A percentile compares a stretch with the other conserved stretches of the same genome.
Conservation (phyloP, 2,329 filamentous ascomycete genomes). For the Ceratocystis ficicola region DNA sequence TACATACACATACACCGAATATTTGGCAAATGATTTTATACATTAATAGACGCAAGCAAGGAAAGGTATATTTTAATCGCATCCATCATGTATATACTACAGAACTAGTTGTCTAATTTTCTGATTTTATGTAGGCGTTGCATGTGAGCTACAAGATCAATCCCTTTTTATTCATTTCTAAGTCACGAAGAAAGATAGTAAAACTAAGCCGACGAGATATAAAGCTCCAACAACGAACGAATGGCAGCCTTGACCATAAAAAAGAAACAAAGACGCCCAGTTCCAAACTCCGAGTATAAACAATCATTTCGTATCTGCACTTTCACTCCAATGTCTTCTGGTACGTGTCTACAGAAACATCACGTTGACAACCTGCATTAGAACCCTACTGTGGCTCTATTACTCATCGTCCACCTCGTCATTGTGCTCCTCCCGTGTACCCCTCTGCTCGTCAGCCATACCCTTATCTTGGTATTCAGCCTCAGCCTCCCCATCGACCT, state of each 20-base stretch:
- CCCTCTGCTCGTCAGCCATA: slow-evolving; percentile 27
- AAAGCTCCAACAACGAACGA: neutral
- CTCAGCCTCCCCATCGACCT: slow-evolving; percentile 20
- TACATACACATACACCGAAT: neutral
- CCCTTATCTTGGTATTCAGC: slow-evolving; percentile 26
- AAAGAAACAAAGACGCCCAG: slow-evolving; percentile 5
- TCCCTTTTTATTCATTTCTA: neutral
- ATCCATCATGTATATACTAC: neutral
- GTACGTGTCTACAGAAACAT: neutral
- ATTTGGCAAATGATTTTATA: neutral
- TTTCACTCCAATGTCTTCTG: neutral
- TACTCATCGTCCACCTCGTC: slow-evolving; percentile 1
- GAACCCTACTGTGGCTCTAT: neutral
- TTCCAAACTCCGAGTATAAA: slow-evolving; percentile 17
- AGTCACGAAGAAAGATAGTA: neutral
- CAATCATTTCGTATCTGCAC: neutral
- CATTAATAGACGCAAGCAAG: neutral
- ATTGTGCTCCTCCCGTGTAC: slow-evolving; percentile 20
- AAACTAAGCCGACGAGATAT: slow-evolving; percentile 4
- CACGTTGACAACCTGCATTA: neutral
- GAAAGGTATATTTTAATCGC: neutral
- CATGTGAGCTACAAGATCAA: neutral
- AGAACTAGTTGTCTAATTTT: neutral
- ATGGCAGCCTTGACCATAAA: neutral
- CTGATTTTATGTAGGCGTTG: neutral